Base-by-base conservation (phyloP, 2,329 filamentous ascomycete species). In the Hansfordia pulvinata region DNA sequence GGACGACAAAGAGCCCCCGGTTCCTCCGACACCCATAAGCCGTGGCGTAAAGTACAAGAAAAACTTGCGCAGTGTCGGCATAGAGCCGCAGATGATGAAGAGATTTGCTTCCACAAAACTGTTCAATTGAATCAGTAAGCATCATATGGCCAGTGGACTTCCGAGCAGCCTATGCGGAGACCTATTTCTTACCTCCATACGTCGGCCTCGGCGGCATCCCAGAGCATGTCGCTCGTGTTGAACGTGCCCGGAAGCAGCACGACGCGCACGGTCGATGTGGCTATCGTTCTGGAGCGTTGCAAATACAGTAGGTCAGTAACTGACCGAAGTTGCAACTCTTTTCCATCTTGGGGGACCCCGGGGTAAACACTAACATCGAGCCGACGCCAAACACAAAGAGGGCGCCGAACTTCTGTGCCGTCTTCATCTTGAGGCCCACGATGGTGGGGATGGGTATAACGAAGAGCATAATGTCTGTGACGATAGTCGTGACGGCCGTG, bases 391-490 rank as follows among this genome's bases (percentile, higher is more conserved):
- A 51, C 19, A 62, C 55, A 10, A 48, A 35, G 1, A 44, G 44
- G 7, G 62, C 45, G 2, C 46, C 50, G 11, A 59, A 29, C 35
- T 60, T 62, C 33, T 64, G 59, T 27, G 52, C 55, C 23, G 32
- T 39, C 1, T 54, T 50, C 38, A 64, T 51, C 20, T 55, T 49
- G 6, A 64, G 43, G 5, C 39, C 42, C 32, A 51, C 43, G 10
- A 64, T 44, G 7, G 56, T 56, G 2, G 50, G 49, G 25, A 62
- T 50, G 1, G 60, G 60, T 6, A 64, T 39, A 2, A 49, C 32
- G 31, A 58, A 55, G 24, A 60, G 52, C 10, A 58, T 31, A 8
- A 61, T 29, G 36, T 64, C 58, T 16, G 57, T 59, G 19, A 53
- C 27, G 27, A 64, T 60, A 36, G 62, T 62, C 10, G 60, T 41